Percentiles rank a stretch among this genome's conserved stretches.
These are phyloP conservation scores for Eutypella sp. DNA, from an alignment of 2,329 filamentous ascomycete genomes.

Conservation along the genomic window DNA sequence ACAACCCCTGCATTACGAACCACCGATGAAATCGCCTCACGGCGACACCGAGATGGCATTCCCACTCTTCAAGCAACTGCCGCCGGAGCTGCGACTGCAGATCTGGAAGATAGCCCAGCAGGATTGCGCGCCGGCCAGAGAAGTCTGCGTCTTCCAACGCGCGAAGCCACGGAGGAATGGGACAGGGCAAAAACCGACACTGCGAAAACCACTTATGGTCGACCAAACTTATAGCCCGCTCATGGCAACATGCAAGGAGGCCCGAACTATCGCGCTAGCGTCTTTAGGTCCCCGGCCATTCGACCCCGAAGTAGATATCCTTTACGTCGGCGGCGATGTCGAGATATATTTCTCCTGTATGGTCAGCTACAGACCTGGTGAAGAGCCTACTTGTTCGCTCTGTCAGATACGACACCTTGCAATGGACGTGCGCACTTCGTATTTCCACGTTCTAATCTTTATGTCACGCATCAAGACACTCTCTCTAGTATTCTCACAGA, in stretches of 20 bases:
- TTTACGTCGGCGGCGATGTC: background rate
- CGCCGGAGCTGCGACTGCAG: background rate
- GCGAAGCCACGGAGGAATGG: background rate
- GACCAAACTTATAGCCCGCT: background rate
- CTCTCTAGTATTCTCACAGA: background rate
- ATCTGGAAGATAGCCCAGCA: background rate
- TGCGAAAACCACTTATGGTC: background rate
- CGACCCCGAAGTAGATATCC: background rate
- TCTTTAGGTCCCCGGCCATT: background rate
- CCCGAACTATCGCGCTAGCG: background rate
- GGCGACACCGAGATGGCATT: background rate
- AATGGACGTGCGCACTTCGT: background rate
- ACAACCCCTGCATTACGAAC: too few species aligned
- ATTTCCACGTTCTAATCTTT: background rate
- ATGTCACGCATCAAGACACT: background rate
- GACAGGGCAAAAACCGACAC: background rate
- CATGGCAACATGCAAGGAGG: background rate
- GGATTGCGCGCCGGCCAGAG: background rate
- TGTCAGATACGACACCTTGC: background rate
- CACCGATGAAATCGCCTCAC: too few species aligned
- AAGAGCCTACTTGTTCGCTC: background rate
- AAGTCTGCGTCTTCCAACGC: background rate
- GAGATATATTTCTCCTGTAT: background rate
- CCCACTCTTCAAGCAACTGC: background rate
- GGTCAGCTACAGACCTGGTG: background rate